Evolutionary conservation across 371 early-diverging fungal species (phyloP).

Genomic region (Chytridium lagenaria): DNA sequence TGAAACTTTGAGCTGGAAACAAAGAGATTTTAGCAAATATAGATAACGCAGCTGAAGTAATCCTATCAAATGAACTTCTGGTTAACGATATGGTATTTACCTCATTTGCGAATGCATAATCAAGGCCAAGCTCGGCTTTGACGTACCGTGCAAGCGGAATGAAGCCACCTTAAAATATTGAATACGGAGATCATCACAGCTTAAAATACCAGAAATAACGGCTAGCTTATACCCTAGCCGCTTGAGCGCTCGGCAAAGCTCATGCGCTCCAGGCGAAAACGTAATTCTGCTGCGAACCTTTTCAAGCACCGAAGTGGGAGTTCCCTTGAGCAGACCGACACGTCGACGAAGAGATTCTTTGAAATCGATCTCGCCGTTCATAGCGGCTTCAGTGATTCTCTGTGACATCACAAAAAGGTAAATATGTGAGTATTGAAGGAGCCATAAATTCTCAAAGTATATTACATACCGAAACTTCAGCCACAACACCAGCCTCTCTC

Average conservation of each 20-base stretch:
- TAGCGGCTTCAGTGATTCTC: conserved; percentile 92
- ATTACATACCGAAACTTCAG: conserved; percentile 82
- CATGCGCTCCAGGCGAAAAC: conserved; percentile 91
- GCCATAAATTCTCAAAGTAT: background rate
- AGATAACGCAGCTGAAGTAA: background rate
- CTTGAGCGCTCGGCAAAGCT: conserved; percentile 86
- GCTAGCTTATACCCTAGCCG: conserved; percentile 92
- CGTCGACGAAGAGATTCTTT: conserved; percentile 88
- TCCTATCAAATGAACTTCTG: no score
- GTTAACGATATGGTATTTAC: no score
- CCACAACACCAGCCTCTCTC: conserved; percentile 85
- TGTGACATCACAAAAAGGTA: conserved; percentile 32
- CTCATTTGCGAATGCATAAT: conserved; percentile 97
- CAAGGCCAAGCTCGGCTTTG: conserved; percentile 85
- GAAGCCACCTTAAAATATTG: conserved; percentile 77
- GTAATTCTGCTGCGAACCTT: conserved; percentile 73
- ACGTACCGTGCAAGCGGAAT: conserved; percentile 91
- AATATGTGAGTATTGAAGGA: no score
- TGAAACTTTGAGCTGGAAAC: conserved; percentile 81
- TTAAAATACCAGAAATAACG: conserved; percentile 80
- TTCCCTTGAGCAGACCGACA: conserved; percentile 87
- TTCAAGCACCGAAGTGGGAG: conserved; percentile 80
- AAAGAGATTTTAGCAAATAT: conserved; percentile 19
- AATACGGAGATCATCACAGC: background rate
- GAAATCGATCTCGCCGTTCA: conserved; percentile 91